These are phyloP conservation scores for Cryphonectria radicalis DNA, from an alignment of 2,329 filamentous ascomycete species.

Conservation along the genomic window DNA sequence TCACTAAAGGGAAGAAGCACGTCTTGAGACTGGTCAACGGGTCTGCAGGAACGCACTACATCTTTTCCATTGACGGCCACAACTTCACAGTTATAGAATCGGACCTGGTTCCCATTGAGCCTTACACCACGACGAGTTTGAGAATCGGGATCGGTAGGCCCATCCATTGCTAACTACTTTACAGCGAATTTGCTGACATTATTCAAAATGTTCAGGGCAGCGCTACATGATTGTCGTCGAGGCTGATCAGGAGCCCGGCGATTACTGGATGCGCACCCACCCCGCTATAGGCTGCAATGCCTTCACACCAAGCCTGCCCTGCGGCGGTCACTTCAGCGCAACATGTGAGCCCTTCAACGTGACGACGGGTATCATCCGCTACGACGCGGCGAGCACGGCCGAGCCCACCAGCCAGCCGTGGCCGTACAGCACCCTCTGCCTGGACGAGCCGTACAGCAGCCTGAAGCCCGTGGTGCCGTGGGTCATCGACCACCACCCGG, in stretches of 20 bases:
- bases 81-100: conserved; percentile 49
- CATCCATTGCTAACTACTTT: not conserved
- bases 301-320: conserved; percentile 19
- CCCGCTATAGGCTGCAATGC: conserved; percentile 30
- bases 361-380: conserved; percentile 32
- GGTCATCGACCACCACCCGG: conserved; percentile 24
- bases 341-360: conserved; percentile 26
- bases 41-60: conserved; percentile 46
- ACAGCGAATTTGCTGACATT: not conserved
- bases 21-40: conserved; percentile 48
- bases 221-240: conserved; percentile 48
- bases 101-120: conserved; percentile 51
- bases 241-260: conserved; percentile 35
- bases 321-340: conserved; percentile 14
- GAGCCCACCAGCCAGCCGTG: conserved; percentile 23
- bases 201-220: conserved; percentile 32
- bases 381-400: conserved; percentile 29
- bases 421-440: conserved; percentile 15
- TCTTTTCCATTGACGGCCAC: conserved; percentile 50
- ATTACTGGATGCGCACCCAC: conserved; percentile 36
- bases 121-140: conserved; percentile 37
- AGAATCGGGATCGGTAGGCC: conserved; percentile 23
- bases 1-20: conserved; percentile 45
- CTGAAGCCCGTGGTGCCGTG: conserved; percentile 29
- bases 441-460: conserved; percentile 15